Percentiles rank a stretch among this genome's conserved stretches.
Conservation (phyloP, 257 asterid species). For the Eustoma russellianum region DNA sequence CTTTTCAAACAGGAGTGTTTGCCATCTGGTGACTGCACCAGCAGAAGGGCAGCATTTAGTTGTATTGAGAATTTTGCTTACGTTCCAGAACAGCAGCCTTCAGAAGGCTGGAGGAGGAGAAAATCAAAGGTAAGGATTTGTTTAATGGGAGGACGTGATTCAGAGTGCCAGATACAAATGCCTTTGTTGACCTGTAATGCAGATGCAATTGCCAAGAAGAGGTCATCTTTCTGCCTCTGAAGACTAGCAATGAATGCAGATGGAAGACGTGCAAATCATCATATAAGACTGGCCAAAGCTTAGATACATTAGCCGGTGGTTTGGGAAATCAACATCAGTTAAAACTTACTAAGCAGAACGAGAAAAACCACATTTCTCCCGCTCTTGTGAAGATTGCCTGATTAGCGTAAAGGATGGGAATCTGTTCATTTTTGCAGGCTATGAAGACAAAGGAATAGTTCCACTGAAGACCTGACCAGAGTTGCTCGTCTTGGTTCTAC, state of each 20-base stretch:
- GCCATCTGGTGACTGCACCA: conserved; percentile 28
- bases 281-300: no score
- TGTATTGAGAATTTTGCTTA: conserved; percentile 50
- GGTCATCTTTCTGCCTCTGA: conserved; percentile 15
- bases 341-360: no score
- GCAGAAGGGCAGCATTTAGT: conserved; percentile 14
- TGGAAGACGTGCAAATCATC: background rate
- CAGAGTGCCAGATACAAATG: background rate
- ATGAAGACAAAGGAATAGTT: no score
- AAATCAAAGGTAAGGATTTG: conserved; percentile 52
- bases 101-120: conserved; percentile 69
- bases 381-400: no score
- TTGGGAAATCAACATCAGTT: no score
- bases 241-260: conserved; percentile 6
- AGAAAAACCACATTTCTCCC: no score
- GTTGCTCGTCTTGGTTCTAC: no score
- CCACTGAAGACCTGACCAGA: no score
- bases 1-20: conserved; percentile 31
- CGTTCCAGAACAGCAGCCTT: conserved; percentile 45
- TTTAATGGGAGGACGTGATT: background rate
- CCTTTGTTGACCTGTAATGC: conserved; percentile 21
- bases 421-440: no score
- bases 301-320: no score
- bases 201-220: conserved; percentile 76
- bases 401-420: no score